Evolutionary conservation across 1,139 yeast genomes (phyloP), one percentile per base, ranked within the genome.

Genomic region (Suhomyces atakaporum): DNA sequence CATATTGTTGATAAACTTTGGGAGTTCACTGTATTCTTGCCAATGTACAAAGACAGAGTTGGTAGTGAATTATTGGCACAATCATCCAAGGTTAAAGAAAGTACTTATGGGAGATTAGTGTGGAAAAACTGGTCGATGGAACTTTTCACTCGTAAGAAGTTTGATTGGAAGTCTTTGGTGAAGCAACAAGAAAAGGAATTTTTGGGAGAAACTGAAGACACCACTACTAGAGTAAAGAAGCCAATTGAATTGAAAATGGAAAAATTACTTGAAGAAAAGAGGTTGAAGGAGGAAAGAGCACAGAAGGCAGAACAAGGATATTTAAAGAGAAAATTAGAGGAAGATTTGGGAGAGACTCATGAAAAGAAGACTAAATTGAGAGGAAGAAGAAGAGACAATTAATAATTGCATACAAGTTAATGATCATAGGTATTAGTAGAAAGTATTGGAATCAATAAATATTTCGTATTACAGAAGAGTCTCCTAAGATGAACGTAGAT

Each of bases 101-200:
- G 95, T 56, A 76, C 71, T 16, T 92, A 92, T 54, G 98, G 98
- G 29, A 79, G 84, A 56, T 75, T 81, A 49, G 97, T 92, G 2
- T 92, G 97, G 97, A 86, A 85, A 55, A 92, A 90, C 58, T 92
- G 97, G 97, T 64, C 76, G 21, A 76, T 89, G 82, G 96, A 88
- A 54, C 63, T 80, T 49, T 87, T 81, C 53, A 59, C 69, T 9
- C 75, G 96, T 56, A 82, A 82, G 60, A 79, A 84, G 57, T 77
- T 71, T 54, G 96, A 88, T 53, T 89, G 97, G 97, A 86, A 84
- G 63, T 68, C 74, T 30, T 52, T 77, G 24, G 77, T 86, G 22
- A 88, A 84, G 54, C 81, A 81, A 35, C 85, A 82, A 51, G 95
- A 86, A 54, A 69, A 69, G 36, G 81, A 69, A 33, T 62, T 68